These are phyloP conservation scores for Ophiocordyceps sinensis DNA, from an alignment of 2,329 filamentous ascomycete species.

Conservation along the genomic window DNA sequence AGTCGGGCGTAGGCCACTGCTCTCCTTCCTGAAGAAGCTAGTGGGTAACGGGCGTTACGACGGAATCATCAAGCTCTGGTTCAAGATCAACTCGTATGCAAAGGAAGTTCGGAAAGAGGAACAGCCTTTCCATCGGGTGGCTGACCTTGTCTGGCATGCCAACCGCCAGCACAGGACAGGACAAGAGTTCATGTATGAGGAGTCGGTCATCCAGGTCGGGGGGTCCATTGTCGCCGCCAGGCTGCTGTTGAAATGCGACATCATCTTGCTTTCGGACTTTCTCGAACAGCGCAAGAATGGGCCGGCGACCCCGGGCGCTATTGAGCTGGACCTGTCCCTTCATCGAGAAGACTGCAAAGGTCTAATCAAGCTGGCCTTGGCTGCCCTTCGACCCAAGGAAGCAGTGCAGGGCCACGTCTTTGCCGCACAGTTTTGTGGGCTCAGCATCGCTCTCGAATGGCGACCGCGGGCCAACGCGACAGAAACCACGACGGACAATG, in stretches of 20 bases:
- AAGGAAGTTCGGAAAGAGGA: slow-evolving; percentile 25
- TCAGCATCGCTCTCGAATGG: slow-evolving; percentile 10
- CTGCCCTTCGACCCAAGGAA: slow-evolving; percentile 22
- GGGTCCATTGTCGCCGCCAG: slow-evolving; percentile 24
- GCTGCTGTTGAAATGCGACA: slow-evolving; percentile 33
- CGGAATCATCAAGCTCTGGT: slow-evolving; percentile 3
- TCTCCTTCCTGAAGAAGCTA: not conserved
- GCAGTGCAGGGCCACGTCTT: slow-evolving; percentile 36
- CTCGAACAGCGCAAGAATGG: slow-evolving; percentile 4
- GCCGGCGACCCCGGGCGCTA: not conserved
- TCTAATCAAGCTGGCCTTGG: slow-evolving; percentile 23
- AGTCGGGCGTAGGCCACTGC: not conserved
- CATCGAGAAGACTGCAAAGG: slow-evolving; percentile 23
- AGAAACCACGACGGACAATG: not conserved
- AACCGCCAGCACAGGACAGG: slow-evolving; percentile 12
- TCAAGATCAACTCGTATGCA: slow-evolving; percentile 2
- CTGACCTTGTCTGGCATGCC: slow-evolving; percentile 26
- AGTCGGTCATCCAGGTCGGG: slow-evolving; percentile 20
- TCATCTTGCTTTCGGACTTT: slow-evolving; percentile 29
- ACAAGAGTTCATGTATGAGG: slow-evolving; percentile 19
- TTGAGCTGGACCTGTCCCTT: slow-evolving; percentile 12
- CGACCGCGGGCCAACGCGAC: not conserved
- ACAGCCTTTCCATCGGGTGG: slow-evolving; percentile 33
- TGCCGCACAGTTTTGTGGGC: slow-evolving; percentile 29
- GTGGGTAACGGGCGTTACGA: slow-evolving; percentile 4